phyloP scores from a whole-genome alignment of 192 early-diverging fungal species.

The Dissophora globulifera region DNA sequence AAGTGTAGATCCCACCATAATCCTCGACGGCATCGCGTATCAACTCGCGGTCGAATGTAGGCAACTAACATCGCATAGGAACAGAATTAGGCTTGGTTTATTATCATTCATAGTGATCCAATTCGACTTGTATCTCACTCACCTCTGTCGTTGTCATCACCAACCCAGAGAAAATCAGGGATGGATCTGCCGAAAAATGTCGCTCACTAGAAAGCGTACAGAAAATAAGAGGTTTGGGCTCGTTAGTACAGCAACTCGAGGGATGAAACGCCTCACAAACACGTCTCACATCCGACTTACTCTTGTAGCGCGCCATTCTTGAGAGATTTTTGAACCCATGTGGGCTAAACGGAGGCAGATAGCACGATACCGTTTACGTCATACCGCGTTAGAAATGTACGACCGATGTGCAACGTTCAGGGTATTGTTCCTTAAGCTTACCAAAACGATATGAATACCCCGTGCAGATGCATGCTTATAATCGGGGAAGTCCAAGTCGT shows the following conservation, averaged over 20 bases:
- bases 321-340: constrained; percentile 21
- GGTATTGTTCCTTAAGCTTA: background rate
- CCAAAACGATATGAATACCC: constrained; percentile 41
- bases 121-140: background rate
- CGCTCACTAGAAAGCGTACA: constrained; percentile 11
- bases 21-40: constrained; percentile 21
- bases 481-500: constrained; percentile 35
- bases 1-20: constrained; percentile 22
- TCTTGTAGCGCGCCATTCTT: background rate
- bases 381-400: no score
- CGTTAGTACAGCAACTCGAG: no score
- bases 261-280: no score
- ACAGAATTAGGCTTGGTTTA: no score
- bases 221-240: background rate
- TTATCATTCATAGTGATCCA: no score
- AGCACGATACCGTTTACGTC: no score
- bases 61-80: constrained; percentile 16
- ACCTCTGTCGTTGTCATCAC: constrained; percentile 38
- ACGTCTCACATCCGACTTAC: constrained; percentile 12
- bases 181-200: constrained; percentile 32
- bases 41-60: constrained; percentile 27
- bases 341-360: constrained; percentile 4
- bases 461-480: constrained; percentile 37
- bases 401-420: no score
- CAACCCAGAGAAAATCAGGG: constrained; percentile 43